phyloP scores from a whole-genome alignment of 2,329 filamentous ascomycete species.

The Neonectria magnoliae region DNA sequence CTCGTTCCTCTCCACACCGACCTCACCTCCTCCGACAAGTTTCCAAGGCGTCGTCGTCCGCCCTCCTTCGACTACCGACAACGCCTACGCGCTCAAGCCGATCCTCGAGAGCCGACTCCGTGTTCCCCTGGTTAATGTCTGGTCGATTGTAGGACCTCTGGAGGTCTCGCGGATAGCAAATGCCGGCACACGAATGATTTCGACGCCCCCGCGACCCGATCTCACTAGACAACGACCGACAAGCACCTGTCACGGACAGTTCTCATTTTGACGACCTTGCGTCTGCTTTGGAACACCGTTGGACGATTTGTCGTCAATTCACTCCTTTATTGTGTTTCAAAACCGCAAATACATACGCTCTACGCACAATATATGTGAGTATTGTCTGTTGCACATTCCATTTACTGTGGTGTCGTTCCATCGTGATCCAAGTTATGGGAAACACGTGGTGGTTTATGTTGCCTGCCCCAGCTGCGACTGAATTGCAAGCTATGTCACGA shows the following conservation, averaged over 20 bases:
- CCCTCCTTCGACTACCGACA: constrained; percentile 45
- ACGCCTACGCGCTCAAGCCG: constrained; percentile 40
- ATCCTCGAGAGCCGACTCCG: constrained; percentile 37
- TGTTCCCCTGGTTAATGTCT: constrained; percentile 39
- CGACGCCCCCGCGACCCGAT: constrained; percentile 36
- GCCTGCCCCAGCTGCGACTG: too few relatives aligned
- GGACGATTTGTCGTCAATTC: constrained; percentile 60
- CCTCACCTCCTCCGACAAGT: constrained; percentile 46
- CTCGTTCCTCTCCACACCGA: constrained; percentile 42
- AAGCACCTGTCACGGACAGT: constrained; percentile 36
- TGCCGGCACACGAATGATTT: constrained; percentile 46
- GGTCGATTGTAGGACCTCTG: constrained; percentile 42
- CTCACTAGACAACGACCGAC: constrained; percentile 28
- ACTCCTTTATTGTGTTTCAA: constrained; percentile 52
- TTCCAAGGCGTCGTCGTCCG: constrained; percentile 48
- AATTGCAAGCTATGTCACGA: neutral
- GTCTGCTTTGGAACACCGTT: constrained; percentile 42
- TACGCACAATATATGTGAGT: constrained; percentile 45
- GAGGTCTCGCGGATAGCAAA: constrained; percentile 47
- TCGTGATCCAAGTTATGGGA: neutral
- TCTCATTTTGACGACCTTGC: constrained; percentile 41
- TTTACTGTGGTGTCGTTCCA: neutral
- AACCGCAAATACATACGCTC: constrained; percentile 43
- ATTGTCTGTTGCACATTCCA: neutral
- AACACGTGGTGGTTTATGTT: too few relatives aligned